Evolutionary conservation across 169 alveolate species (phyloP), one percentile per base, ranked within the genome.

Genomic region (Cryptosporidium meleagridis): DNA sequence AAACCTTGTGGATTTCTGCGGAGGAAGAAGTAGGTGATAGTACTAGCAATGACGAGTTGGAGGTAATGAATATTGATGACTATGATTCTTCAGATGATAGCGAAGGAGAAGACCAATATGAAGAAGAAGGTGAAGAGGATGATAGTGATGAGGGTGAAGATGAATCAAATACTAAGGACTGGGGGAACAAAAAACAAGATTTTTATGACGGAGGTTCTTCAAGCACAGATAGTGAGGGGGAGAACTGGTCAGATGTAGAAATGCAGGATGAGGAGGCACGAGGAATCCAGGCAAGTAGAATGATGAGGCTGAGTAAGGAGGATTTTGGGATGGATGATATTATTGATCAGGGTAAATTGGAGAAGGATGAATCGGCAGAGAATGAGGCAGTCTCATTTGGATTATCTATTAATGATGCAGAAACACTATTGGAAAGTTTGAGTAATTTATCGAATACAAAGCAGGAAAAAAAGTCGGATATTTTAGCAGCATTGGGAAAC

Each of bases 221-320:
- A 21, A 67, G 68, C 21, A 37, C 73, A 26, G 75, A 80, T 3
- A 80, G 80, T 41, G 89, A 80, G 14, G 62, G 62, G 7, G 89
- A 80, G 29, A 9, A 80, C 59, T 80, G 89, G 89, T 80, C 89
- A 1, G 89, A 80, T 80, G 53, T 80, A 23, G 89, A 80, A 41
- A 80, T 80, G 89, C 89, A 80, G 31, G 89, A 80, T 62, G 75
- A 80, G 35, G 89, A 80, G 67, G 89, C 89, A 33, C 73, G 75
- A 1, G 62, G 39, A 12, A 80, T 80, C 62, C 89, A 80, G 68
- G 75, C 69, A n/a, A 80, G 68, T 39, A 80, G 75, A 59, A 62
- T 14, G 44, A 62, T 31, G 51, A 39, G 89, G 9, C 12, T 80
- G 6, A 44, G 59, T 23, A 51, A 33, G 14, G 59, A 45, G 39